These are phyloP conservation scores for Podosphaera xanthii DNA, from an alignment of 2,329 filamentous ascomycete species.

Conservation along the genomic window DNA sequence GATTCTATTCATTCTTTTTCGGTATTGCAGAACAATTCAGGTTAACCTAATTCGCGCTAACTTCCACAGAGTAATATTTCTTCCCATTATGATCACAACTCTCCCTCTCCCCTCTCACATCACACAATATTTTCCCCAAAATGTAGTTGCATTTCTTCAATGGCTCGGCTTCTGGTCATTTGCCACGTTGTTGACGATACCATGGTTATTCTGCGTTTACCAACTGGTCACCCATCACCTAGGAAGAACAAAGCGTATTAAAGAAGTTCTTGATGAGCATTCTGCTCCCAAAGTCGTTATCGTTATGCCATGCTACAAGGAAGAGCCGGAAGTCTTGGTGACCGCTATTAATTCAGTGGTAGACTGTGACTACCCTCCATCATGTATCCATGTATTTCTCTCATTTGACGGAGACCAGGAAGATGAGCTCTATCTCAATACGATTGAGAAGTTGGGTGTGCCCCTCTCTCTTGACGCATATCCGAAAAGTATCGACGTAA, in stretches of 20 bases:
- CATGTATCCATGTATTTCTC: constrained; percentile 82
- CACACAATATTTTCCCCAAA: constrained; percentile 44
- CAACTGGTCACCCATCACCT: constrained; percentile 73
- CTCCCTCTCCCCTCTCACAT: constrained; percentile 58
- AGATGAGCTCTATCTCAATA: constrained; percentile 72
- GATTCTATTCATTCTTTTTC: constrained; percentile 46
- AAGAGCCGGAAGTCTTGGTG: constrained; percentile 62
- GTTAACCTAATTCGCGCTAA: neutral
- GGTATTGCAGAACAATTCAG: constrained; percentile 26
- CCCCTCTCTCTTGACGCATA: constrained; percentile 54
- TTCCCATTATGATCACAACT: constrained; percentile 87
- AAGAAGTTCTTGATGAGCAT: constrained; percentile 59
- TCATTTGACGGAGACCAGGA: constrained; percentile 84
- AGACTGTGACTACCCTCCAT: constrained; percentile 77
- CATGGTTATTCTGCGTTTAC: constrained; percentile 85
- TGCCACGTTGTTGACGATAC: constrained; percentile 59
- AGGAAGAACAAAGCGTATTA: constrained; percentile 60
- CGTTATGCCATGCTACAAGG: constrained; percentile 92
- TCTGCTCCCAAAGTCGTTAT: constrained; percentile 87
- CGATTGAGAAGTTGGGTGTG: constrained; percentile 65
- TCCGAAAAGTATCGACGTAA: constrained; percentile 75
- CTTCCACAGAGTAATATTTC: constrained; percentile 45
- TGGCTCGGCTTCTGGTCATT: constrained; percentile 96
- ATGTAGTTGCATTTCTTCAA: constrained; percentile 51
- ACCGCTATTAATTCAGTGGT: constrained; percentile 80